Evolutionary conservation across 1,284 basidiomycete species (phyloP).

Genomic region (Sporisorium sorghi): DNA sequence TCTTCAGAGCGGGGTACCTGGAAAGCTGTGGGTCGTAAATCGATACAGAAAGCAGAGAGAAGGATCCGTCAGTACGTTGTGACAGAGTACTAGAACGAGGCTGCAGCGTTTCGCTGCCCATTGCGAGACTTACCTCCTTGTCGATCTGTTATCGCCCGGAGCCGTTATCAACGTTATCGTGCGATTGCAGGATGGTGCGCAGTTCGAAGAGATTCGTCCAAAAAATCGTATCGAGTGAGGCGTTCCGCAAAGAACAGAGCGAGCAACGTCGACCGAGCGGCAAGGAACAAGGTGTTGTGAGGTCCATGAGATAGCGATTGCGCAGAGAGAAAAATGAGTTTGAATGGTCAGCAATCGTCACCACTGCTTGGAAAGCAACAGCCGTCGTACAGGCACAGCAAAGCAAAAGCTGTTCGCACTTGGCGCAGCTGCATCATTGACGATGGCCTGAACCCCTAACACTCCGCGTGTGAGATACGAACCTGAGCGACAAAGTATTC

Average conservation of each 20-base stretch:
- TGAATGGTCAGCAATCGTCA: constrained; percentile 11
- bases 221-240: not conserved
- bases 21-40: constrained; percentile 75
- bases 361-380: not conserved
- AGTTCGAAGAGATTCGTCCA: not conserved
- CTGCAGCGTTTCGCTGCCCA: not conserved
- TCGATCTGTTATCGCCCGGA: constrained; percentile 77
- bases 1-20: constrained; percentile 78
- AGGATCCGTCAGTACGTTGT: constrained; percentile 1
- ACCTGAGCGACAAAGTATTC: constrained; percentile 68
- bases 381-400: constrained; percentile 1
- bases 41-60: not conserved
- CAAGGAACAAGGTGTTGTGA: not conserved
- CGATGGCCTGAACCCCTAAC: not conserved
- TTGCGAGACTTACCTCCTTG: constrained; percentile 81
- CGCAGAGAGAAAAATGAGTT: not conserved
- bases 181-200: not conserved
- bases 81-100: too few species aligned
- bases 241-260: not conserved
- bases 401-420: not conserved
- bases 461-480: constrained; percentile 19
- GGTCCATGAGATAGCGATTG: not conserved
- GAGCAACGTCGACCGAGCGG: not conserved
- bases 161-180: not conserved
- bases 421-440: not conserved